phyloP scores from a whole-genome alignment of 768 basidiomycete species.

The Lactarius hengduanensis region DNA sequence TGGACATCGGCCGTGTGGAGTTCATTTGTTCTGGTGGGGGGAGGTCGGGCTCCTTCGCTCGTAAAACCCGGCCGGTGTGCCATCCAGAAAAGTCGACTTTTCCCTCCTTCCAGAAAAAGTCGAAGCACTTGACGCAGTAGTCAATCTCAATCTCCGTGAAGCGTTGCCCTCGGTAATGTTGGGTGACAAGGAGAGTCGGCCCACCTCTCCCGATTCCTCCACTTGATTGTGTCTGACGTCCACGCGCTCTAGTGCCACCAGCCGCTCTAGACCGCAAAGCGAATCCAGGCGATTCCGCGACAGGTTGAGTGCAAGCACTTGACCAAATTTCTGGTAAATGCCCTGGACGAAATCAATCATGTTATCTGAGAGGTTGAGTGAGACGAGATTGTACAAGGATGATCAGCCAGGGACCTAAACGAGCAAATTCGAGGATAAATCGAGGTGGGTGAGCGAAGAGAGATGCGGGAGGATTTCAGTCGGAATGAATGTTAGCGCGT shows the following conservation, averaged over 20 bases:
- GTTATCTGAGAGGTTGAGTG: conserved; percentile 93
- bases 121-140: conserved; percentile 73
- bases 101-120: conserved; percentile 83
- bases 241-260: conserved; percentile 77
- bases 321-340: conserved; percentile 78
- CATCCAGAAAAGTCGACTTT: conserved; percentile 77
- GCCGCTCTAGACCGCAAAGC: conserved; percentile 90
- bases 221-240: conserved; percentile 80
- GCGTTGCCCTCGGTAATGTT: conserved; percentile 77
- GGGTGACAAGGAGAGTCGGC: conserved; percentile 75
- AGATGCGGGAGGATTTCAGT: conserved; percentile 51
- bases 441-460: conserved; percentile 75
- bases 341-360: conserved; percentile 97
- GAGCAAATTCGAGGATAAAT: conserved; percentile 89
- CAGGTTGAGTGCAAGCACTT: conserved; percentile 78
- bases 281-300: conserved; percentile 87
- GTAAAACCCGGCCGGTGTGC: conserved; percentile 63
- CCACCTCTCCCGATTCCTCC: conserved; percentile 81
- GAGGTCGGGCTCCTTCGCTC: conserved; percentile 61
- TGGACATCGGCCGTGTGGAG: conserved; percentile 47
- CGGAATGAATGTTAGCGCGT: too few species aligned
- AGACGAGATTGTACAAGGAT: conserved; percentile 71
- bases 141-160: conserved; percentile 29
- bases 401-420: conserved; percentile 77
- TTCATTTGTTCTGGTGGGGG: conserved; percentile 48